Evolutionary conservation across 192 early-diverging fungal species (phyloP), one percentile per base, ranked within the genome.

Genomic region (Podila verticillata): DNA sequence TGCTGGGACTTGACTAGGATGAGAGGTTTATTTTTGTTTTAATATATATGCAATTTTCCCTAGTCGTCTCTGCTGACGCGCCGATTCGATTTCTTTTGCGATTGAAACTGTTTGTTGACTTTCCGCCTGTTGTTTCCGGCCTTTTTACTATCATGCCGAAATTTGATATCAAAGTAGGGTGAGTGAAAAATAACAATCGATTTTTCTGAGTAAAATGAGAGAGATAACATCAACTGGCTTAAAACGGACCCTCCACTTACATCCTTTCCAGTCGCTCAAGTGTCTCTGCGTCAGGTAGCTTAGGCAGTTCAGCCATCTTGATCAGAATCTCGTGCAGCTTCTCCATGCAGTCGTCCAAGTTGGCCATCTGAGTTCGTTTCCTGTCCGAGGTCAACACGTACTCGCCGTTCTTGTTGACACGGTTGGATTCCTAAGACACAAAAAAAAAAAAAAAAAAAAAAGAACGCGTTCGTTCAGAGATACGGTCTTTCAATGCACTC

Each of bases 301-400:
- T 88, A 28, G 91, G 89, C 31, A 96, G 85, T 59, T 89, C 77
- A 1, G 89, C 91, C 31, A 93, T 91, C 26, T 83, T 68, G 20
- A 80, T 66, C 36, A 96, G 79, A 7, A 85, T 77, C 19, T 88
- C 85, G 67, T 88, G 82, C 32, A 95, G 82, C 65, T 91, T 93
- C 19, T 91, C 87, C 31, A 96, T 72, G 65, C 94, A 95, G 77
- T 96, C 93, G 22, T 96, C 90, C 22, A 94, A 60, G 68, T 97
- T 97, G 20, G 90, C 84, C 68, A 71, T 74, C 67, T 95, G 95
- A 30, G 94, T 89, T 13, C 95, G 84, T 60, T 91, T 92, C 59
- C 87, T 83, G 48, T 95, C 93, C 0, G 96, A 97, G 5, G 87
- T 87, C 7, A 95, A 58, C 20, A 95, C 83, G 49, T 92, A 89